Percentiles rank a stretch among this genome's conserved stretches.
Evolutionary conservation across 2,329 filamentous ascomycete genomes (phyloP).

Genomic region (Hawksworthiomyces lignivorus): DNA sequence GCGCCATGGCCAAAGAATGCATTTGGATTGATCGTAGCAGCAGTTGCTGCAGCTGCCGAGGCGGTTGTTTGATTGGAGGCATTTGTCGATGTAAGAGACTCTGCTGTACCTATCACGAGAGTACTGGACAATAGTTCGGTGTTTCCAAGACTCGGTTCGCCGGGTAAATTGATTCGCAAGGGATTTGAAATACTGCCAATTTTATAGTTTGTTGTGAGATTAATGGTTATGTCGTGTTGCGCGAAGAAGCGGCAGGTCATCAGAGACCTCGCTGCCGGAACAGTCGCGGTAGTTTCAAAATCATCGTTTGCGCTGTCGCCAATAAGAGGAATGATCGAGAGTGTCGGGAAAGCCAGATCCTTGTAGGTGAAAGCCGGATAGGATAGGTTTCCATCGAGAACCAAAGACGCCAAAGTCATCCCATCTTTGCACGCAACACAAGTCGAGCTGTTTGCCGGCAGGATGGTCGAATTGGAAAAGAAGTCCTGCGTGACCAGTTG

Average conservation of each 20-base stretch:
- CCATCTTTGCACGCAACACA: conserved; percentile 20
- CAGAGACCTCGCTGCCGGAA: conserved; percentile 25
- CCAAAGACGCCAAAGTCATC: conserved; percentile 25
- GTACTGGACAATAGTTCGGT: conserved; percentile 15
- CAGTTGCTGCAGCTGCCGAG: too few relatives aligned
- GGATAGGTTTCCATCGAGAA: conserved; percentile 26
- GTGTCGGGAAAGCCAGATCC: conserved; percentile 21
- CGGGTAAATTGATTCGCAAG: conserved; percentile 17
- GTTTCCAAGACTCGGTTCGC: conserved; percentile 9
- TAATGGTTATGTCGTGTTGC: conserved; percentile 17
- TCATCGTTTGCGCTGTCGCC: conserved; percentile 12
- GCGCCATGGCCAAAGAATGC: conserved; percentile 19
- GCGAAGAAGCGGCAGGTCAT: conserved; percentile 21
- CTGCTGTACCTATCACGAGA: conserved; percentile 12
- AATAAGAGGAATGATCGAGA: conserved; percentile 14
- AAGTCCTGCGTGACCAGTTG: conserved; percentile 22
- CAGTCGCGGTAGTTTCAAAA: conserved; percentile 16
- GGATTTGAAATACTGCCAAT: conserved; percentile 13
- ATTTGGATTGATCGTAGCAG: conserved; percentile 4
- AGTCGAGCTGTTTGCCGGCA: background rate
- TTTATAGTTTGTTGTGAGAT: conserved; percentile 17
- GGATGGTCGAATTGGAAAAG: conserved; percentile 21
- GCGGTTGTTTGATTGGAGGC: background rate
- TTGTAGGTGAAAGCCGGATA: conserved; percentile 31
- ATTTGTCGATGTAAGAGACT: background rate